phyloP scores from a whole-genome alignment of 2,329 filamentous ascomycete species.

The Pezicula carpinea region DNA sequence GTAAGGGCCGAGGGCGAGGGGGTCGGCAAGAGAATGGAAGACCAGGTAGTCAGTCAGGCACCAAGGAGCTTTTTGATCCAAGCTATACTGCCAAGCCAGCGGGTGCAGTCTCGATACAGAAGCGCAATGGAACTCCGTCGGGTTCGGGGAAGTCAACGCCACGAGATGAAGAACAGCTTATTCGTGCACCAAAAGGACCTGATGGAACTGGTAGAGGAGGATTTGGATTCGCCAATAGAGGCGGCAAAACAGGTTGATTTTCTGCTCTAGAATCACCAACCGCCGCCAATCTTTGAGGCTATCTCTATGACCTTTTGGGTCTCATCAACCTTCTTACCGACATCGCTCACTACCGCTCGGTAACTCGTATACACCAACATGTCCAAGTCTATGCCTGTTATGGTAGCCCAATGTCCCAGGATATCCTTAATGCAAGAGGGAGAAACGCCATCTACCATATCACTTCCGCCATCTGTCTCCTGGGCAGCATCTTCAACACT shows the following conservation, averaged over 20 bases:
- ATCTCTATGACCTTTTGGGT: constrained; percentile 82
- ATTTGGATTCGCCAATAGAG: constrained; percentile 68
- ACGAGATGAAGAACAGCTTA: constrained; percentile 60
- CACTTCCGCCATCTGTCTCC: constrained; percentile 25
- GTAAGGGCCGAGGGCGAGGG: constrained; percentile 39
- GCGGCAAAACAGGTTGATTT: constrained; percentile 45
- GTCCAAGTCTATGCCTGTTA: constrained; percentile 66
- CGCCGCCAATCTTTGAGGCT: constrained; percentile 85
- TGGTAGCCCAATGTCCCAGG: constrained; percentile 69
- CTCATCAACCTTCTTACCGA: constrained; percentile 72
- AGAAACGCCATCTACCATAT: constrained; percentile 61
- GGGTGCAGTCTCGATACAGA: constrained; percentile 35
- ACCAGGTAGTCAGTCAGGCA: constrained; percentile 29
- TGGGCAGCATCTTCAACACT: constrained; percentile 22
- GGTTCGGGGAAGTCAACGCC: constrained; percentile 41
- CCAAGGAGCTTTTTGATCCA: constrained; percentile 72
- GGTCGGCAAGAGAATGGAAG: constrained; percentile 32
- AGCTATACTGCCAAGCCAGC: constrained; percentile 63
- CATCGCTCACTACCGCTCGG: constrained; percentile 89
- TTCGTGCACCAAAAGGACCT: constrained; percentile 73
- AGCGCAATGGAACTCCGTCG: constrained; percentile 36
- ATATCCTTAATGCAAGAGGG: constrained; percentile 60
- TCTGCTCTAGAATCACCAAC: constrained; percentile 62
- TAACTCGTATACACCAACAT: constrained; percentile 82
- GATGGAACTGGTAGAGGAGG: constrained; percentile 72